Evolutionary conservation across 106 monocot genomes (phyloP).

Genomic region (Chionographis japonica): DNA sequence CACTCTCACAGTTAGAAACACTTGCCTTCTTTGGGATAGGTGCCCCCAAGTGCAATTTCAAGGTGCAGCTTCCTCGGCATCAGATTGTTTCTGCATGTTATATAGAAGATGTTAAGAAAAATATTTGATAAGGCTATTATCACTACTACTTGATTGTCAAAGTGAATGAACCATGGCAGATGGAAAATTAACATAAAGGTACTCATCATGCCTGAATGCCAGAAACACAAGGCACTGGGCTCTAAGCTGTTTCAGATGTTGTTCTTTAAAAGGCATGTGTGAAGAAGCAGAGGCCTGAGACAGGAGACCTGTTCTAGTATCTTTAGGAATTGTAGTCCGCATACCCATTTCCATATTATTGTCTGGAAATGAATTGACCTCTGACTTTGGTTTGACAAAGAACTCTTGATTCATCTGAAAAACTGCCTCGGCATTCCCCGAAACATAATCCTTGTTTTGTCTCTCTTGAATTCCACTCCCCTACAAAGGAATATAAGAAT

Average conservation of each 20-base stretch:
- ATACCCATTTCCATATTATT: constrained; percentile 6
- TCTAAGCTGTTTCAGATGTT: constrained; percentile 96
- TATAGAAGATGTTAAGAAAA: neutral
- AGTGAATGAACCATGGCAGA: neutral
- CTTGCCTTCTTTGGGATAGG: constrained; percentile 58
- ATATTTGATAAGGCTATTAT: neutral
- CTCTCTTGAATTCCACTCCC: constrained; percentile 30
- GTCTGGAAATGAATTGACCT: constrained; percentile 19
- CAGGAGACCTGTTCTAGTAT: constrained; percentile 9
- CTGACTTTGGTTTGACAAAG: constrained; percentile 17
- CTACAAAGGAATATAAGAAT: constrained; percentile 4
- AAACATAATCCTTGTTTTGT: constrained; percentile 23
- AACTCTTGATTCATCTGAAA: constrained; percentile 12
- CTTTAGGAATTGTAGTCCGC: constrained; percentile 17
- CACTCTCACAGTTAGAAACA: neutral
- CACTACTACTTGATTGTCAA: too few relatives aligned
- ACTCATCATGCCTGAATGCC: constrained; percentile 76
- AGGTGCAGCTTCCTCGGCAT: constrained; percentile 88
- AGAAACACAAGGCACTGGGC: constrained; percentile 99
- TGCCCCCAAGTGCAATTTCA: constrained; percentile 82
- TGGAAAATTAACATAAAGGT: neutral
- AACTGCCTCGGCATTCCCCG: constrained; percentile 24
- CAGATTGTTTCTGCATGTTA: constrained; percentile 77
- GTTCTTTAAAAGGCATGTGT: constrained; percentile 86
- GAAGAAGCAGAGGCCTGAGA: constrained; percentile 29